These are phyloP conservation scores for Citrus trifoliata DNA, from an alignment of 345 rosid genomes.

Conservation along the genomic window DNA sequence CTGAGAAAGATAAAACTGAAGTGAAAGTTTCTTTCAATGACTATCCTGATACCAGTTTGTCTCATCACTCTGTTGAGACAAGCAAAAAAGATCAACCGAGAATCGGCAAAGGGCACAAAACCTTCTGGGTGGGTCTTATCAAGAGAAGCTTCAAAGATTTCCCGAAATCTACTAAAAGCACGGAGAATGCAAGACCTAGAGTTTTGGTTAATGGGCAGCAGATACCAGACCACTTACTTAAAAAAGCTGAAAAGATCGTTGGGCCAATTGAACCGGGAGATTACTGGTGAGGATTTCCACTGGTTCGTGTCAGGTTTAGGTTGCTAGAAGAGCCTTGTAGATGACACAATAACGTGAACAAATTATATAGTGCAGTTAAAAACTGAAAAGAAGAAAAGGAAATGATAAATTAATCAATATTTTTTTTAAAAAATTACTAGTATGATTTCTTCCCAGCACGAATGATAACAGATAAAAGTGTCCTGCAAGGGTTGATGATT, in stretches of 20 bases:
- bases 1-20: conserved; percentile 39
- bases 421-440: neutral
- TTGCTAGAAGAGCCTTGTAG: neutral
- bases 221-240: conserved; percentile 45
- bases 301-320: neutral
- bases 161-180: conserved; percentile 22
- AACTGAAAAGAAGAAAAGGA: neutral
- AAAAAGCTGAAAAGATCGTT: conserved; percentile 58
- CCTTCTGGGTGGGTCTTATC: conserved; percentile 35
- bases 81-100: conserved; percentile 29
- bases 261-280: conserved; percentile 80
- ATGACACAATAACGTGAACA: neutral
- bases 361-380: neutral
- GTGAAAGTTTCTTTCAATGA: conserved; percentile 42
- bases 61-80: conserved; percentile 39
- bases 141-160: conserved; percentile 33
- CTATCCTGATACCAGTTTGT: conserved; percentile 24
- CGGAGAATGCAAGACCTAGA: conserved; percentile 27
- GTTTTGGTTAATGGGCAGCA: conserved; percentile 62
- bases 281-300: conserved; percentile 48
- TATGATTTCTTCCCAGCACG: neutral
- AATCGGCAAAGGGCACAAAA: conserved; percentile 35
- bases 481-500: neutral
- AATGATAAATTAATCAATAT: neutral
- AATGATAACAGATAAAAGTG: neutral